Percentiles rank a stretch among this genome's conserved stretches.
phyloP scores from a whole-genome alignment of 1,284 basidiomycete species.

The Ganoderma resinaceum region DNA sequence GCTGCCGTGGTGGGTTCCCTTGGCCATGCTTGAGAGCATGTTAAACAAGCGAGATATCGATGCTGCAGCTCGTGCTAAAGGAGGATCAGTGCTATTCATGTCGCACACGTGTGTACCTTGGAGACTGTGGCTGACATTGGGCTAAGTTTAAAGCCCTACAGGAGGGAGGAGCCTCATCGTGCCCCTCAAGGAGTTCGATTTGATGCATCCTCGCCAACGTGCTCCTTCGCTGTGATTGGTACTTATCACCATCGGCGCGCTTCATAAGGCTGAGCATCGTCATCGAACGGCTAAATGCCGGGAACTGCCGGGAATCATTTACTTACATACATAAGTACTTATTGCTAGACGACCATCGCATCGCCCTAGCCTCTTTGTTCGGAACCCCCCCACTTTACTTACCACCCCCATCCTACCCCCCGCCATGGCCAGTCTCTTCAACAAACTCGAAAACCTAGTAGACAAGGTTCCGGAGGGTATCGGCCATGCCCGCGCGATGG shows the following conservation, averaged over 20 bases:
- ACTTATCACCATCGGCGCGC: not conserved
- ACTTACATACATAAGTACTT: too few species aligned
- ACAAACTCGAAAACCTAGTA: constrained; percentile 32
- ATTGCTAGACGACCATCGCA: constrained; percentile 19
- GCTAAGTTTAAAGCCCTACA: too few species aligned
- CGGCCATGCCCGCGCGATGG: constrained; percentile 40
- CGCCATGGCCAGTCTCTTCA: constrained; percentile 35
- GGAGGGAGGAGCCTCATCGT: too few species aligned
- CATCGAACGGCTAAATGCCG: constrained; percentile 20
- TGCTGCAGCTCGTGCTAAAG: too few species aligned
- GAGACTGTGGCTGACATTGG: too few species aligned
- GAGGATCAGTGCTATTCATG: too few species aligned
- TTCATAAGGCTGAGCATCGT: constrained; percentile 19
- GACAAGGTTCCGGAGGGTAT: constrained; percentile 40
- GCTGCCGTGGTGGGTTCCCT: too few species aligned
- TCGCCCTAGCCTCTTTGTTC: constrained; percentile 2
- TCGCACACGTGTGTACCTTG: too few species aligned
- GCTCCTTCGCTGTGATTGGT: not conserved
- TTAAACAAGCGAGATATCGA: too few species aligned
- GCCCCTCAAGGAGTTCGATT: too few species aligned
- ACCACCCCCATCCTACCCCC: constrained; percentile 15
- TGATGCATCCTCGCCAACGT: not conserved
- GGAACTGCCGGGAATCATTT: constrained; percentile 12
- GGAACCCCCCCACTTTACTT: not conserved
- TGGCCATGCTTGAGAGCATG: too few species aligned